A percentile compares a stretch with the other conserved stretches of the same genome.
Evolutionary conservation across 2,329 filamentous ascomycete genomes (phyloP).

Genomic region (Penicillium palitans): DNA sequence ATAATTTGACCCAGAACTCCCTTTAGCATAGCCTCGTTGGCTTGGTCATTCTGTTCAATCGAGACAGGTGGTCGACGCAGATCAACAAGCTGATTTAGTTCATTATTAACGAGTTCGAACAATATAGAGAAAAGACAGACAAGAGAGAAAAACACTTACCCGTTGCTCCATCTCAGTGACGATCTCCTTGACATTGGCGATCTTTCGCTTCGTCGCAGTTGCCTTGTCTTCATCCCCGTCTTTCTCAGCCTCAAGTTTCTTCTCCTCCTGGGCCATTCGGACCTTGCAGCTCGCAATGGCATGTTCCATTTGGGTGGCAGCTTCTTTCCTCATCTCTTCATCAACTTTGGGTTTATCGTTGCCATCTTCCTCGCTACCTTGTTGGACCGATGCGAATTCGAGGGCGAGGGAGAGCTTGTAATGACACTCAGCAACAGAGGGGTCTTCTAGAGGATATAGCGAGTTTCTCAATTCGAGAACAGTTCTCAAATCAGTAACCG

Average conservation of each 20-base stretch:
- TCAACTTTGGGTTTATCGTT: constrained; percentile 46
- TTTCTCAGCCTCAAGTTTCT: constrained; percentile 40
- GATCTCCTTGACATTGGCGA: constrained; percentile 62
- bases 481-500: constrained; percentile 78
- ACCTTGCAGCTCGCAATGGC: constrained; percentile 60
- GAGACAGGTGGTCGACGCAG: constrained; percentile 57
- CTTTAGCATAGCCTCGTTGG: constrained; percentile 48
- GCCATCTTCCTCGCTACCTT: constrained; percentile 42
- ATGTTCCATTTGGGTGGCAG: constrained; percentile 59
- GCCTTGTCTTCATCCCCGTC: constrained; percentile 44
- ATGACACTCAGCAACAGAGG: constrained; percentile 88
- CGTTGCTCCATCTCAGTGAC: constrained; percentile 62
- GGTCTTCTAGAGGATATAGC: constrained; percentile 76
- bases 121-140: constrained; percentile 4
- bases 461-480: constrained; percentile 76
- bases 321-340: constrained; percentile 57
- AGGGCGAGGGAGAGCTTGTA: constrained; percentile 94
- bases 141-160: constrained; percentile 36
- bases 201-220: constrained; percentile 46
- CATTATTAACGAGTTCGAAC: constrained; percentile 15
- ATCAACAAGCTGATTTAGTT: constrained; percentile 52
- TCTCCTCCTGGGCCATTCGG: constrained; percentile 56
- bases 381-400: constrained; percentile 82
- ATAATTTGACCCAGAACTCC: constrained; percentile 61
- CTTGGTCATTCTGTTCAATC: constrained; percentile 41